Evolutionary conservation across 2,329 filamentous ascomycete genomes (phyloP).

Genomic region (Rutstroemia sp.): DNA sequence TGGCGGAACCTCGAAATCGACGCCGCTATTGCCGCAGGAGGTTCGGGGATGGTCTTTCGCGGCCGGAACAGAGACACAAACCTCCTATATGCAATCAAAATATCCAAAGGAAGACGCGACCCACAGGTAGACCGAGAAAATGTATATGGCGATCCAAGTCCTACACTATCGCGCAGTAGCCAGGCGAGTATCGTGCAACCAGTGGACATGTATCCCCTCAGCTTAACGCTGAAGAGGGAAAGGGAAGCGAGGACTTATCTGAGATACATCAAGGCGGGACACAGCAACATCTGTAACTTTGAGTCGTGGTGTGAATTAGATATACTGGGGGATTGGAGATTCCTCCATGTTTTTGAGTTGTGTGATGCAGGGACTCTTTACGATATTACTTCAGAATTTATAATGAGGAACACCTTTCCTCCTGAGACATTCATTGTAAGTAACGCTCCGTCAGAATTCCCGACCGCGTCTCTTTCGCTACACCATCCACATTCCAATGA

Average conservation of each 20-base stretch:
- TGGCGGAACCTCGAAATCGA: not conserved
- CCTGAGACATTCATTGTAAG: not conserved
- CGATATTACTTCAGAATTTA: not conserved
- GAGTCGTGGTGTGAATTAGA: not conserved
- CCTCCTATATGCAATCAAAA: not conserved
- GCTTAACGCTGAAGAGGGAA: not conserved
- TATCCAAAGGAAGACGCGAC: not conserved
- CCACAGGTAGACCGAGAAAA: too few species aligned
- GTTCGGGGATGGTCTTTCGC: not conserved
- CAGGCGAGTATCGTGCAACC: not conserved
- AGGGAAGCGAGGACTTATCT: not conserved
- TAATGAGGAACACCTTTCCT: not conserved
- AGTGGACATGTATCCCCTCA: not conserved
- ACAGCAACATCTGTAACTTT: not conserved
- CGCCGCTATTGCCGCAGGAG: not conserved
- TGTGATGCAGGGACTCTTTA: not conserved
- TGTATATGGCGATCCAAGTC: not conserved
- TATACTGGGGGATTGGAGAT: not conserved
- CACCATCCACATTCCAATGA: too few species aligned
- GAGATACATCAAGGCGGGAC: not conserved
- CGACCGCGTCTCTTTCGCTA: not conserved
- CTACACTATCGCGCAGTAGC: not conserved
- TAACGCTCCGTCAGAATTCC: not conserved
- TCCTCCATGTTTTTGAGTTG: not conserved
- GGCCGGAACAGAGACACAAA: not conserved